Percentiles rank a stretch among this genome's conserved stretches.
phyloP scores from a whole-genome alignment of 2,329 filamentous ascomycete species.

The Fusarium floridanum region DNA sequence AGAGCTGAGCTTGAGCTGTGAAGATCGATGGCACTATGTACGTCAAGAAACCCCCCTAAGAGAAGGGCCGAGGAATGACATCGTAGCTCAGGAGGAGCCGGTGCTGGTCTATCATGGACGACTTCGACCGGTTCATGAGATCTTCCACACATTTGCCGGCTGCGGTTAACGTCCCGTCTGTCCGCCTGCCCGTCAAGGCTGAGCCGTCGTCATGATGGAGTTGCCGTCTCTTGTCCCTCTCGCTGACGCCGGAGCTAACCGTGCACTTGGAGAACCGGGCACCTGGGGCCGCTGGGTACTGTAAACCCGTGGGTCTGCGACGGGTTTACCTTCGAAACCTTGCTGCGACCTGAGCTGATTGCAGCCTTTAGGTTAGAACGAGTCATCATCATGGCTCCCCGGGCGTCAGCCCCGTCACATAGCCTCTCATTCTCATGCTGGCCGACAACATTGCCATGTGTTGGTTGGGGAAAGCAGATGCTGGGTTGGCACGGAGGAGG shows the following conservation, averaged over 20 bases:
- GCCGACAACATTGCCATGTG: constrained; percentile 10
- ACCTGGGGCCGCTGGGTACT: constrained; percentile 6
- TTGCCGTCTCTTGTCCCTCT: constrained; percentile 17
- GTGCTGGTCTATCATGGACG: background rate
- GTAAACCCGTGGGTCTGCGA: constrained; percentile 6
- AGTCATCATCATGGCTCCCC: constrained; percentile 21
- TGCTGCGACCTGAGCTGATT: background rate
- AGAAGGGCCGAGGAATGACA: constrained; percentile 17
- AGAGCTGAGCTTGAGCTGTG: background rate
- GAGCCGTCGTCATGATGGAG: constrained; percentile 16
- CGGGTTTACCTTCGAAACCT: constrained; percentile 13
- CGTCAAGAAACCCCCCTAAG: background rate
- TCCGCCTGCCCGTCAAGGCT: constrained; percentile 34
- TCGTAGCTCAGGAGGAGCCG: constrained; percentile 16
- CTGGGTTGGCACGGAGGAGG: constrained; percentile 8
- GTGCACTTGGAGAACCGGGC: constrained; percentile 2
- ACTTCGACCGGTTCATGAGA: background rate
- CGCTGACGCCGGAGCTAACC: constrained; percentile 32
- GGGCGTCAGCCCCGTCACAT: background rate
- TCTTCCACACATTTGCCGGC: constrained; percentile 24
- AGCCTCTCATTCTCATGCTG: constrained; percentile 21
- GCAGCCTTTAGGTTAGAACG: background rate
- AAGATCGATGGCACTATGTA: constrained; percentile 2
- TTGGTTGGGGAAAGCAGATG: constrained; percentile 24
- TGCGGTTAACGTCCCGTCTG: constrained; percentile 25